A percentile compares a stretch with the other conserved stretches of the same genome.
phyloP scores from a whole-genome alignment of 805 yeast species.

The Candida pseudofarinosa region DNA sequence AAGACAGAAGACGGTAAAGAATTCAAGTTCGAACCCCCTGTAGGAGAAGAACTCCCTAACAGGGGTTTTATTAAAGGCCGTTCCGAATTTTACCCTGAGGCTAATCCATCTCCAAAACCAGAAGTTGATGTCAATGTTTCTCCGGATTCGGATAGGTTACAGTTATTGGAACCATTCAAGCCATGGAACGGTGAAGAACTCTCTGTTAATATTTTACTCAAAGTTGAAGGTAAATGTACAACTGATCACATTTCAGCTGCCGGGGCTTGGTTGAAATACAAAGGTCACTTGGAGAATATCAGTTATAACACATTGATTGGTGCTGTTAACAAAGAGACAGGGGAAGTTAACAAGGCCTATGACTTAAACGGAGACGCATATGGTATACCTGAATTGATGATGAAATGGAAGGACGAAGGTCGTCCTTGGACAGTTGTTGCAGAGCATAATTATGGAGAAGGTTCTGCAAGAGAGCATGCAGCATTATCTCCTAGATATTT shows the following conservation, averaged over 20 bases:
- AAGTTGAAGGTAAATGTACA: constrained; percentile 97
- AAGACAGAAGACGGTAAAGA: constrained; percentile 62
- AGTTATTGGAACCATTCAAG: constrained; percentile 81
- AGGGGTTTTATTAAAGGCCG: constrained; percentile 77
- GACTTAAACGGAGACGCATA: constrained; percentile 76
- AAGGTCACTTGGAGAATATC: constrained; percentile 95
- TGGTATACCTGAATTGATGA: constrained; percentile 94
- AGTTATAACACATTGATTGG: constrained; percentile 94
- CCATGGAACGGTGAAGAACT: constrained; percentile 87
- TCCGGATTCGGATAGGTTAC: constrained; percentile 88
- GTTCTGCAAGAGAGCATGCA: constrained; percentile 99
- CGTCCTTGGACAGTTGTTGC: constrained; percentile 95
- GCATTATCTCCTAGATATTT: constrained; percentile 93
- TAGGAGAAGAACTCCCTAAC: constrained; percentile 79
- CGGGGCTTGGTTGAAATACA: constrained; percentile 97
- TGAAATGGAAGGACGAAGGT: constrained; percentile 82
- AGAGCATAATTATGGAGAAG: constrained; percentile 98
- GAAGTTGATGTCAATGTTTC: constrained; percentile 64
- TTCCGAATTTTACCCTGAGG: constrained; percentile 67
- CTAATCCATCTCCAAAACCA: constrained; percentile 61
- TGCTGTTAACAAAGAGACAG: constrained; percentile 95
- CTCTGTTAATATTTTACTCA: constrained; percentile 68
- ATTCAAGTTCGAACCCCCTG: constrained; percentile 77
- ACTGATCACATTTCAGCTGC: constrained; percentile 99
- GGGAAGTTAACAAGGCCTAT: constrained; percentile 86